Percentiles rank a stretch among this genome's conserved stretches.
Evolutionary conservation across 2,329 filamentous ascomycete species (phyloP).

Genomic region (Arthrobotrys conoides): DNA sequence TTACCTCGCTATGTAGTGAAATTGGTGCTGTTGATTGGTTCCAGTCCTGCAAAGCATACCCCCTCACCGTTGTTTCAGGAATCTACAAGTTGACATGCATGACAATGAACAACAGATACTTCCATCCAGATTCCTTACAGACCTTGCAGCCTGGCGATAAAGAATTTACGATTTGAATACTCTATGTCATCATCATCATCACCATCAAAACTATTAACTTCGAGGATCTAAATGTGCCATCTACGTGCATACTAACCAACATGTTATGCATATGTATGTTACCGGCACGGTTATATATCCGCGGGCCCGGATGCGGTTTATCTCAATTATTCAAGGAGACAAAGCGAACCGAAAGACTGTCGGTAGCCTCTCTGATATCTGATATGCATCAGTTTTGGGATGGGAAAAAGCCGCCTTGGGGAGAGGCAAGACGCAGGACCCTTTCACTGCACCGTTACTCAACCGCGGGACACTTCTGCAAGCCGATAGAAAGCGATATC

Average conservation of each 20-base stretch:
- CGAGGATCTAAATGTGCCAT: background rate
- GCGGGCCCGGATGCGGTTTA: background rate
- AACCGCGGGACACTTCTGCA: background rate
- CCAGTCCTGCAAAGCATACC: background rate
- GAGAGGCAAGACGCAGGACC: constrained; percentile 22
- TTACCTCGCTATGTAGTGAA: background rate
- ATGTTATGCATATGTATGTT: background rate
- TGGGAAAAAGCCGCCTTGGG: constrained; percentile 33
- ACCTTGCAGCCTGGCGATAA: background rate
- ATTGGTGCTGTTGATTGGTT: constrained; percentile 14
- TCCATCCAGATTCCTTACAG: constrained; percentile 1
- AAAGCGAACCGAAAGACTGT: background rate
- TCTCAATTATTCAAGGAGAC: background rate
- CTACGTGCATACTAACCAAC: background rate
- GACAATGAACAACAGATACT: background rate
- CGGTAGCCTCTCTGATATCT: background rate
- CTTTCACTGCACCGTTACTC: constrained; percentile 17
- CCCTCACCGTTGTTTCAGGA: constrained; percentile 1
- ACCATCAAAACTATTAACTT: too few species aligned
- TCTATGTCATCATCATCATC: background rate
- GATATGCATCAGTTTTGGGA: background rate
- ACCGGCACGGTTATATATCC: background rate
- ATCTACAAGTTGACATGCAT: background rate
- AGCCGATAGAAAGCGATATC: constrained; percentile 22
- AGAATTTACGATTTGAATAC: background rate